Conservation (phyloP, 352 stramenopile genomes). For the Halophytophthora polymorphica region DNA sequence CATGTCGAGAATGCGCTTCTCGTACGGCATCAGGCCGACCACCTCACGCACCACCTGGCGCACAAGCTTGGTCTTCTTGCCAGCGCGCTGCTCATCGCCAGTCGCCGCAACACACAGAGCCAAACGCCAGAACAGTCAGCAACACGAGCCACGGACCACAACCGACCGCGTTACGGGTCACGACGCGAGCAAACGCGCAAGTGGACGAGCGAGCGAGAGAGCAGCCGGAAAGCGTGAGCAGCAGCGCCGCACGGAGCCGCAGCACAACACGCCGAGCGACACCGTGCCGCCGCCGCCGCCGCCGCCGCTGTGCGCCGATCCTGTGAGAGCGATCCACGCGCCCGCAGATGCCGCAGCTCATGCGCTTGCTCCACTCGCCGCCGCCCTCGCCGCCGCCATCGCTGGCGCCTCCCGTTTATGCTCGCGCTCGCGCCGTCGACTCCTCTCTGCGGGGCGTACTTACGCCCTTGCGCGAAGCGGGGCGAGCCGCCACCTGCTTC, state of each 20-base stretch:
- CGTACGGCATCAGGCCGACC: slow-evolving; percentile 97
- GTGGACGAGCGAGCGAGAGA: no score
- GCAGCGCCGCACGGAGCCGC: no score
- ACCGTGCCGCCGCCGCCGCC: no score
- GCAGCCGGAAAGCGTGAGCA: no score
- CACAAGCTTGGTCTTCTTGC: slow-evolving; percentile 95
- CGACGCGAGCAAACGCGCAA: no score
- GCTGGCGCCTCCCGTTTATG: no score
- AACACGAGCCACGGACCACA: background rate
- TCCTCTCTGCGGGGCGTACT: slow-evolving; percentile 30
- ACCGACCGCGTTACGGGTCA: background rate
- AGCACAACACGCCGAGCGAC: no score
- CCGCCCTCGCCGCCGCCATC: background rate
- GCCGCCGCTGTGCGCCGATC: no score
- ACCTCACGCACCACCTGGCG: slow-evolving; percentile 97
- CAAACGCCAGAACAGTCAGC: slow-evolving; percentile 2
- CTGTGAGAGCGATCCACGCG: no score
- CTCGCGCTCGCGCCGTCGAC: background rate
- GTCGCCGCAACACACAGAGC: slow-evolving; percentile 14
- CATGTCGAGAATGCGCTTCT: slow-evolving; percentile 99
- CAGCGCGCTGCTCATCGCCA: slow-evolving; percentile 50
- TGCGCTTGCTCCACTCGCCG: no score
- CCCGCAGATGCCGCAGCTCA: no score
- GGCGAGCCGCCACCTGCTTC: slow-evolving; percentile 83
- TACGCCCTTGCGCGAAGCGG: slow-evolving; percentile 89